These are phyloP conservation scores for Fomitopsis serialis DNA, from an alignment of 768 basidiomycete genomes.

Conservation along the genomic window DNA sequence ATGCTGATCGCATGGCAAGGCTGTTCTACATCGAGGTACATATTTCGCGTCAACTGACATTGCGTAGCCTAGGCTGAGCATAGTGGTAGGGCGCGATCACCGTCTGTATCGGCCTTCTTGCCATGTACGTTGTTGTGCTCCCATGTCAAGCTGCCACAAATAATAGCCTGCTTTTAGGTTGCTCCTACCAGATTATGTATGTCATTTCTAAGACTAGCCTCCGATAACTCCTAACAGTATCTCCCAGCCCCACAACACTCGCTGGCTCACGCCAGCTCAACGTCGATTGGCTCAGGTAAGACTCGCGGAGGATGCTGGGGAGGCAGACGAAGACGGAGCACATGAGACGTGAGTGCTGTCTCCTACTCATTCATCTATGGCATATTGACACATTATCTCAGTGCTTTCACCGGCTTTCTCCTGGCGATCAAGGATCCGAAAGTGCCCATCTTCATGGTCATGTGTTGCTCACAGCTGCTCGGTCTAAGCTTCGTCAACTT, in stretches of 20 bases:
- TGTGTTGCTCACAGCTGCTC: constrained; percentile 43
- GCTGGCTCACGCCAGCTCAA: constrained; percentile 47
- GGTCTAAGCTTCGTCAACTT: constrained; percentile 59
- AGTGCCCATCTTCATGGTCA: constrained; percentile 50
- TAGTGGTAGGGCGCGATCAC: constrained; percentile 53
- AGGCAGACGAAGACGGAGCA: constrained; percentile 56
- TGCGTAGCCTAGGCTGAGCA: no score
- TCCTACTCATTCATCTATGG: not conserved
- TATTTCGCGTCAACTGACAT: not conserved
- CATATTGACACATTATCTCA: constrained; percentile 16
- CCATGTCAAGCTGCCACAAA: not conserved
- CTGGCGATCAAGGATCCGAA: constrained; percentile 54
- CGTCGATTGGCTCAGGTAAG: constrained; percentile 56
- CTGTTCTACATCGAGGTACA: constrained; percentile 67
- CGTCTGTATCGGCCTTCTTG: constrained; percentile 47
- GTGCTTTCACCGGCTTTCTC: constrained; percentile 45
- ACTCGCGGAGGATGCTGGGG: constrained; percentile 63
- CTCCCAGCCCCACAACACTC: constrained; percentile 52
- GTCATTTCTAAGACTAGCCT: not conserved
- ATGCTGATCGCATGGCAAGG: constrained; percentile 29
- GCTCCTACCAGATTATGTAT: constrained; percentile 53
- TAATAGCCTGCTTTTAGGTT: constrained; percentile 31
- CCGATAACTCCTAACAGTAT: not conserved
- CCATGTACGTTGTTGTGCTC: constrained; percentile 35
- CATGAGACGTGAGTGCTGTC: constrained; percentile 47